Percentiles rank a stretch among this genome's conserved stretches.
phyloP scores from a whole-genome alignment of 1,284 basidiomycete genomes.

The Ustilago crameri region DNA sequence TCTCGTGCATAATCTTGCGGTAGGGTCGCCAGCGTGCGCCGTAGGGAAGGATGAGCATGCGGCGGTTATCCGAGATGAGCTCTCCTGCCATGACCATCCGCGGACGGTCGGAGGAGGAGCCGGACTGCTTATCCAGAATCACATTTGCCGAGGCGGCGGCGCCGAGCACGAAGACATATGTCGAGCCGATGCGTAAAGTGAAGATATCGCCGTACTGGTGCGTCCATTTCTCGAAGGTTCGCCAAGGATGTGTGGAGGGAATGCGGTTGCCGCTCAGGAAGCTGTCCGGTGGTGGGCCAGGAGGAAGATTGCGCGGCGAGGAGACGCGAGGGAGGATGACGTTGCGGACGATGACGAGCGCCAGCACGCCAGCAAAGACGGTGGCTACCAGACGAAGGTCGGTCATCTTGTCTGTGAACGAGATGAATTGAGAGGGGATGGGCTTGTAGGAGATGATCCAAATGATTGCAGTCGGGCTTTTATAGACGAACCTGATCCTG shows the following conservation, averaged over 20 bases:
- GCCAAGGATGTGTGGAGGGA: constrained; percentile 34
- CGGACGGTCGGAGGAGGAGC: constrained; percentile 19
- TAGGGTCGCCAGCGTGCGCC: constrained; percentile 44
- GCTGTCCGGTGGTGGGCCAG: constrained; percentile 11
- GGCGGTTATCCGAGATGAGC: constrained; percentile 46
- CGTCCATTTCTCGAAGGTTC: constrained; percentile 36
- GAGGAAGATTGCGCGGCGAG: constrained; percentile 11
- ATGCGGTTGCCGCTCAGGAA: constrained; percentile 16
- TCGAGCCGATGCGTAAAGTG: constrained; percentile 25
- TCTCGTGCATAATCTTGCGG: constrained; percentile 40
- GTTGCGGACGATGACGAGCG: background rate
- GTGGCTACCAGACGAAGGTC: constrained; percentile 1
- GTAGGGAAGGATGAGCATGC: constrained; percentile 47
- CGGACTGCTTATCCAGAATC: constrained; percentile 29
- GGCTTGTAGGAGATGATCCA: too few relatives aligned
- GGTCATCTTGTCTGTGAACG: background rate
- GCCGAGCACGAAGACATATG: constrained; percentile 34
- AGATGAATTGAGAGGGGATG: too few relatives aligned
- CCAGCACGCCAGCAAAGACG: background rate
- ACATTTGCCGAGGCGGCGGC: constrained; percentile 23
- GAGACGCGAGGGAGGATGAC: background rate
- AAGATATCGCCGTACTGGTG: constrained; percentile 31
- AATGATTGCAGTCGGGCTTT: too few relatives aligned
- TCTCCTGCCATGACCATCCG: constrained; percentile 45
- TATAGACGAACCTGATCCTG: too few relatives aligned